Conservation (phyloP, 2,329 filamentous ascomycete species). For the Talaromyces islandicus region DNA sequence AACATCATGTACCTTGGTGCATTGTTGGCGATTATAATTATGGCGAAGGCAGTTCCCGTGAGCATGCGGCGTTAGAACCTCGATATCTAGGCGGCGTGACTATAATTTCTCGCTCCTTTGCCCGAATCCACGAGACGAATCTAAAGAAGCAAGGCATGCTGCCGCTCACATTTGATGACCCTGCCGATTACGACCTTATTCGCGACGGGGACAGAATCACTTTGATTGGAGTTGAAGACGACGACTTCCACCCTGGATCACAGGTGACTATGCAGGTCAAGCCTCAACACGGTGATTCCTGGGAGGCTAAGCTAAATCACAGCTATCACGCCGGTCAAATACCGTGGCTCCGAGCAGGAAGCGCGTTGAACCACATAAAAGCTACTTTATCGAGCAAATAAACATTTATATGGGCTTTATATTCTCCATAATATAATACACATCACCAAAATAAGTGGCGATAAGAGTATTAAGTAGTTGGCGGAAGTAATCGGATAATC, state of each 20-base stretch:
- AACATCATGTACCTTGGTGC: conserved; percentile 91
- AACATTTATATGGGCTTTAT: background rate
- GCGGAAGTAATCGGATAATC: too few relatives aligned
- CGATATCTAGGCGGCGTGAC: conserved; percentile 93
- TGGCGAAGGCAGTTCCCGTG: conserved; percentile 93
- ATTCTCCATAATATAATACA: background rate
- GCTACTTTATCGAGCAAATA: conserved; percentile 3
- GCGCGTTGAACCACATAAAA: conserved; percentile 30
- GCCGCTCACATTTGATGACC: conserved; percentile 88
- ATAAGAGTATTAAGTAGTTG: too few relatives aligned
- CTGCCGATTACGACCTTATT: conserved; percentile 97
- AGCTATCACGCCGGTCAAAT: conserved; percentile 27
- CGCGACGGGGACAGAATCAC: conserved; percentile 25
- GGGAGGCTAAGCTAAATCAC: conserved; percentile 27
- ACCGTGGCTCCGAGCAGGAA: conserved; percentile 28
- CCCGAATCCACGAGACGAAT: conserved; percentile 99
- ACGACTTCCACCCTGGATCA: conserved; percentile 21
- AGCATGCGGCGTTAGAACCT: conserved; percentile 96
- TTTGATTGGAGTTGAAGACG: conserved; percentile 16
- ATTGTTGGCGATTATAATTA: conserved; percentile 99
- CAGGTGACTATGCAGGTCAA: conserved; percentile 24
- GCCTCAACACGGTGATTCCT: conserved; percentile 18
- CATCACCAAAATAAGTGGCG: background rate
- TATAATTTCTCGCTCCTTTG: conserved; percentile 92
- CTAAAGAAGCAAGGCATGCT: conserved; percentile 99